Conservation (phyloP, 371 early-diverging fungal genomes). For the Capillidium heterosporum region DNA sequence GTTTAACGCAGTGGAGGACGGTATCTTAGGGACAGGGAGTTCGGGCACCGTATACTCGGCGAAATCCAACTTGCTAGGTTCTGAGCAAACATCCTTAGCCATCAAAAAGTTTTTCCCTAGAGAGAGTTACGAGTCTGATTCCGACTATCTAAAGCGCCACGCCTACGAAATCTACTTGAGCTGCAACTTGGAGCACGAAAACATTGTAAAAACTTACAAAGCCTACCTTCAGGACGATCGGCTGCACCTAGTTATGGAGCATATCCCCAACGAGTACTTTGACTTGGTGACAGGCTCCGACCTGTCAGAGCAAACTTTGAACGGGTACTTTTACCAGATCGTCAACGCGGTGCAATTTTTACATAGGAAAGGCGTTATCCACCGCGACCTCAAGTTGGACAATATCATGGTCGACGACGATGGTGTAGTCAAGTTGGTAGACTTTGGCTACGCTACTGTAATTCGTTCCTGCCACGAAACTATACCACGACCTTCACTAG, state of each 20-base stretch:
- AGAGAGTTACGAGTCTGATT: neutral
- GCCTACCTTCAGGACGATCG: constrained; percentile 36
- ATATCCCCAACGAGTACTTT: constrained; percentile 55
- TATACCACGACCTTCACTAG: constrained; percentile 12
- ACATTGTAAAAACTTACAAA: constrained; percentile 71
- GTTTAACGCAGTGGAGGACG: no score
- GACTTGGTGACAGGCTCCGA: constrained; percentile 41
- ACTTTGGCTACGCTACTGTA: constrained; percentile 77
- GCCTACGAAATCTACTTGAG: constrained; percentile 3
- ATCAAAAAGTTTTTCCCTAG: no score
- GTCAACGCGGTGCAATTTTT: constrained; percentile 50
- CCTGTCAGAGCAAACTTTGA: constrained; percentile 40
- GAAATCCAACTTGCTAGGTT: no score
- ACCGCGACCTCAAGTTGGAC: constrained; percentile 75
- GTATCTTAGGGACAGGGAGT: no score
- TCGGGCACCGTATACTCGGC: no score
- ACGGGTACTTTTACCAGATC: constrained; percentile 60
- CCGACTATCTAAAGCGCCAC: constrained; percentile 2
- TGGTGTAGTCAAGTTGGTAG: constrained; percentile 70
- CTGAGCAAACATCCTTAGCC: no score
- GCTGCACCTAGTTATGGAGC: constrained; percentile 54
- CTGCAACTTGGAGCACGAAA: constrained; percentile 54
- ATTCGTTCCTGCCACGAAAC: constrained; percentile 17
- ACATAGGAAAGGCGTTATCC: constrained; percentile 57
- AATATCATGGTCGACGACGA: constrained; percentile 52